Evolutionary conservation across 306 rosid genomes (phyloP), one percentile per base, ranked within the genome.

Genomic region (Cucurbita moschata): DNA sequence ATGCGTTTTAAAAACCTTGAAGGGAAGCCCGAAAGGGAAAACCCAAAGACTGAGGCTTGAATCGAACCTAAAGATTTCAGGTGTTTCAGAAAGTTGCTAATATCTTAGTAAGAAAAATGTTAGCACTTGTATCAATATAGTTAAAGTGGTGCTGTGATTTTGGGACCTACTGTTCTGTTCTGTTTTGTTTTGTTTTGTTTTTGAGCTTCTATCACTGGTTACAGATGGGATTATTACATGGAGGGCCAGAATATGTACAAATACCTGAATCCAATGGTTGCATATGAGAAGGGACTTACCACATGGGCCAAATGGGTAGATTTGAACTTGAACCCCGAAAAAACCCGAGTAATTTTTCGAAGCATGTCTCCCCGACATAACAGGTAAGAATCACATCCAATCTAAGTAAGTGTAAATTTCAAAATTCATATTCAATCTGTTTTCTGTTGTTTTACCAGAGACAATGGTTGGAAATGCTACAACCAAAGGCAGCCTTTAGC

Each of bases 241-340:
- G 97, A 86, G 71, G 91, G 99, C 59, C 74, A 79, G 23, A 76
- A 78, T 21, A 43, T 83, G 75, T 73, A 78, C 59, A 84, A 67
- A 78, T 83, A 74, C 73, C 83, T 94, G 95, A 89, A 94, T 79
- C 95, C 96, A 59, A 94, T 94, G 97, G 82, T 91, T 81, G 99
- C 99, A 37, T 94, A 91, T 81, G 91, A 89, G 76, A 94, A 87
- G 77, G 99, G 96, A 84, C 97, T 94, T 51, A 84, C 87, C 14
- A 91, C 97, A 74, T 94, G 97, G 99, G 96, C 99, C 76, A 94
- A 83, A 79, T 94, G 99, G 99, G 86, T 89, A 75, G 96, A 91
- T 83, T 75, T 86, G 52, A 94, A 94, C 77, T 84, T 94, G 37
- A 85, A 88, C 66, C 96, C 96, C 43, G 79, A 72, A 43, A 83